These are phyloP conservation scores for Claviceps capensis DNA, from an alignment of 2,329 filamentous ascomycete genomes.

Conservation along the genomic window DNA sequence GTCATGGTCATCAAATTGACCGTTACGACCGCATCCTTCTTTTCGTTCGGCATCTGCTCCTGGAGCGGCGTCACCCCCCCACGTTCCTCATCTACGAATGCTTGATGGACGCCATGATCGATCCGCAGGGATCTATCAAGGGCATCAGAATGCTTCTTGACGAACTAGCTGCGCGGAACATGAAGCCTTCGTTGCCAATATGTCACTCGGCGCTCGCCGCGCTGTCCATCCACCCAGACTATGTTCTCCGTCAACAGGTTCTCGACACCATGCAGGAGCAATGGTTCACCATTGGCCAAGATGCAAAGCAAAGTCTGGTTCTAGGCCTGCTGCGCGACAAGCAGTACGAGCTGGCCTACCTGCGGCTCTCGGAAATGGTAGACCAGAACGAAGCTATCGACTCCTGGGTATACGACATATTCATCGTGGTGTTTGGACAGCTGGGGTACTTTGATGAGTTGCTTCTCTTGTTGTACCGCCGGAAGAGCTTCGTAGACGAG, in stretches of 20 bases:
- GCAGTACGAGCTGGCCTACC: slow-evolving; percentile 69
- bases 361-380: slow-evolving; percentile 54
- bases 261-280: slow-evolving; percentile 59
- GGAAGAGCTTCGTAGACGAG: slow-evolving; percentile 24
- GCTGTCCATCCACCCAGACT: slow-evolving; percentile 75
- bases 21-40: slow-evolving; percentile 17
- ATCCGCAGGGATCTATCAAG: slow-evolving; percentile 51
- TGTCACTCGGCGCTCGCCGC: slow-evolving; percentile 62
- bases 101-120: slow-evolving; percentile 58
- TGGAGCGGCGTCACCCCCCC: slow-evolving; percentile 37
- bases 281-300: slow-evolving; percentile 42
- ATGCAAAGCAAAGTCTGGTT: slow-evolving; percentile 53
- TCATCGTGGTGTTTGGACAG: slow-evolving; percentile 60
- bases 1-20: slow-evolving; percentile 10
- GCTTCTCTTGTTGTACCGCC: slow-evolving; percentile 49
- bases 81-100: slow-evolving; percentile 56
- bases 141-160: slow-evolving; percentile 49
- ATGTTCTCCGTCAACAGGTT: slow-evolving; percentile 57
- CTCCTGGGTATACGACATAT: slow-evolving; percentile 65
- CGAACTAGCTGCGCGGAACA: slow-evolving; percentile 51
- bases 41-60: slow-evolving; percentile 45
- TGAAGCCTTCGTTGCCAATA: slow-evolving; percentile 50
- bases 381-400: slow-evolving; percentile 40
- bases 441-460: slow-evolving; percentile 66
- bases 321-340: slow-evolving; percentile 67